Conservation (phyloP, 2,329 filamentous ascomycete species). For the Metarhizium rileyi region DNA sequence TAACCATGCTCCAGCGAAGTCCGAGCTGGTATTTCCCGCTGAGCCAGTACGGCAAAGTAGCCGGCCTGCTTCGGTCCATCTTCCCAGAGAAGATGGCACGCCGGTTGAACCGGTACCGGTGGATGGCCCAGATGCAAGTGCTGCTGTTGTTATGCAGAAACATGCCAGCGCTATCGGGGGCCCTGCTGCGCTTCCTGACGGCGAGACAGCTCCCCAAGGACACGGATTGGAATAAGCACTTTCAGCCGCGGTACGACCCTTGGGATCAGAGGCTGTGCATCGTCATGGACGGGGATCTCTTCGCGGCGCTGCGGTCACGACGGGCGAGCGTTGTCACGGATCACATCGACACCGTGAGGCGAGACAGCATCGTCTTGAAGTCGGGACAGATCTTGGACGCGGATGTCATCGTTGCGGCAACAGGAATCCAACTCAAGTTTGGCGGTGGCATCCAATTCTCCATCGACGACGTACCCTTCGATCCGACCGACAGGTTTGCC, state of each 20-base stretch:
- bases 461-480: conserved; percentile 38
- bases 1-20: conserved; percentile 62
- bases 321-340: conserved; percentile 34
- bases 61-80: conserved; percentile 24
- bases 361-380: conserved; percentile 31
- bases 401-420: conserved; percentile 56
- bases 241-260: conserved; percentile 43
- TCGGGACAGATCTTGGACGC: conserved; percentile 37
- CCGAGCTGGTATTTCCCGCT: conserved; percentile 51
- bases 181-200: conserved; percentile 32
- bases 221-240: conserved; percentile 40
- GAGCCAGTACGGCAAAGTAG: conserved; percentile 30
- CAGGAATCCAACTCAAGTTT: conserved; percentile 47
- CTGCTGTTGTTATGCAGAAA: conserved; percentile 36
- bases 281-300: conserved; percentile 37
- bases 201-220: conserved; percentile 35
- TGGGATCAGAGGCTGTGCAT: conserved; percentile 66
- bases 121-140: conserved; percentile 31
- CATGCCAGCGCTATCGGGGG: conserved; percentile 36
- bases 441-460: conserved; percentile 40
- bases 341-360: conserved; percentile 34
- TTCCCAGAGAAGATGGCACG: conserved; percentile 34
- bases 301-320: conserved; percentile 26
- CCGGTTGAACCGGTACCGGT: conserved; percentile 36
- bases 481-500: conserved; percentile 34